These are phyloP conservation scores for Fonsecaea monophora DNA, from an alignment of 2,329 filamentous ascomycete species.

Conservation along the genomic window DNA sequence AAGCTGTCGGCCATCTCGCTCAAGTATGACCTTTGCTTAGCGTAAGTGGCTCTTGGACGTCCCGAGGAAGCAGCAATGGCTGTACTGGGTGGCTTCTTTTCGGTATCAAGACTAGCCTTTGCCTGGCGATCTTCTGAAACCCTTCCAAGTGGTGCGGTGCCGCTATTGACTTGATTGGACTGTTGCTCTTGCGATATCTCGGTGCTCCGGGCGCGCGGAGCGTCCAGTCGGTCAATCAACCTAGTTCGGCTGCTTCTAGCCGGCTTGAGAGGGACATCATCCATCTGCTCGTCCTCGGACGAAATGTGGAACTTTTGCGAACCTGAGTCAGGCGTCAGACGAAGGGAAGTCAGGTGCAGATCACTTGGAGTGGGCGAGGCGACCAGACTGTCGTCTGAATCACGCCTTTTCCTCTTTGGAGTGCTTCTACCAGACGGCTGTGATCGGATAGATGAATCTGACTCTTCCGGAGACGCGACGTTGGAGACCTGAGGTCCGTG, in stretches of 20 bases:
- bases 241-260: constrained; percentile 24
- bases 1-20: constrained; percentile 55
- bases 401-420: constrained; percentile 36
- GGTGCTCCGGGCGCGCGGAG: constrained; percentile 24
- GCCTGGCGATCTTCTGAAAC: not conserved
- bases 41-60: constrained; percentile 58
- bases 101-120: not conserved
- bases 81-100: constrained; percentile 12
- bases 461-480: constrained; percentile 24
- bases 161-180: constrained; percentile 11
- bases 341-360: constrained; percentile 34
- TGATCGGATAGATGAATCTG: constrained; percentile 26
- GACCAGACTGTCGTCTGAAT: constrained; percentile 9
- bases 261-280: constrained; percentile 8
- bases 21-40: constrained; percentile 65
- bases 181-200: constrained; percentile 12
- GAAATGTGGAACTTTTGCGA: constrained; percentile 15
- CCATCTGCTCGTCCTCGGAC: constrained; percentile 30
- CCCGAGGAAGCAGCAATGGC: constrained; percentile 12
- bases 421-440: constrained; percentile 26
- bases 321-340: constrained; percentile 33
- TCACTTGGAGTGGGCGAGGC: constrained; percentile 34
- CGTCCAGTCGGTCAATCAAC: constrained; percentile 37
- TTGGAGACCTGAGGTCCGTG: constrained; percentile 20
- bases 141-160: not conserved